These are phyloP conservation scores for Jamesozyma hellenica DNA, from an alignment of 805 yeast species.

Conservation along the genomic window DNA sequence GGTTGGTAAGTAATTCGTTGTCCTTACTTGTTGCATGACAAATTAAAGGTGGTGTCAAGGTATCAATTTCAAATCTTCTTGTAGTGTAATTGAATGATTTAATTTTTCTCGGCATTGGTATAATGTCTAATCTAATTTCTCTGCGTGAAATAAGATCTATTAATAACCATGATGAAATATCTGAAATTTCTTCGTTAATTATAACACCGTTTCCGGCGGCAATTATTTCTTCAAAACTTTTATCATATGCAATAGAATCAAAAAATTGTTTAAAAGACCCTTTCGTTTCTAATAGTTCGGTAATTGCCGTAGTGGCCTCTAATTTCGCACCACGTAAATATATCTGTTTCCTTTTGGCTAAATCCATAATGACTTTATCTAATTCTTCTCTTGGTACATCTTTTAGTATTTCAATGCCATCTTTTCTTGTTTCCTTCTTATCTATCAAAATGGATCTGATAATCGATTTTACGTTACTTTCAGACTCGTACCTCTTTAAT, in stretches of 20 bases:
- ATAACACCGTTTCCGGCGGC: slow-evolving; percentile 42
- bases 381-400: slow-evolving; percentile 42
- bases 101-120: slow-evolving; percentile 43
- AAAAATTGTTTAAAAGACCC: slow-evolving; percentile 32
- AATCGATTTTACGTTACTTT: slow-evolving; percentile 23
- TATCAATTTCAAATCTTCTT: slow-evolving; percentile 56
- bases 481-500: slow-evolving; percentile 11
- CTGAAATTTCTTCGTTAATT: slow-evolving; percentile 45
- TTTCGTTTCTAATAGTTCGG: slow-evolving; percentile 21
- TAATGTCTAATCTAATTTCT: slow-evolving; percentile 36
- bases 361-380: slow-evolving; percentile 33
- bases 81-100: slow-evolving; percentile 63
- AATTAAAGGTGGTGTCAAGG: slow-evolving; percentile 56
- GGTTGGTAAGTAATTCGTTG: slow-evolving; percentile 5
- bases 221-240: slow-evolving; percentile 33
- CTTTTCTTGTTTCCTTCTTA: slow-evolving; percentile 21
- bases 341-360: slow-evolving; percentile 45
- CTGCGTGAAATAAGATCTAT: slow-evolving; percentile 42
- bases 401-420: slow-evolving; percentile 27
- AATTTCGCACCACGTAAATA: slow-evolving; percentile 39
- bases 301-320: slow-evolving; percentile 14
- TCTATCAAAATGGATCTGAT: slow-evolving; percentile 30
- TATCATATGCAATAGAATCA: slow-evolving; percentile 38
- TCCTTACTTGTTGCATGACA: slow-evolving; percentile 4
- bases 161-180: slow-evolving; percentile 53